Evolutionary conservation across 2,329 filamentous ascomycete genomes (phyloP).

Genomic region (Blumeriella jaapii): DNA sequence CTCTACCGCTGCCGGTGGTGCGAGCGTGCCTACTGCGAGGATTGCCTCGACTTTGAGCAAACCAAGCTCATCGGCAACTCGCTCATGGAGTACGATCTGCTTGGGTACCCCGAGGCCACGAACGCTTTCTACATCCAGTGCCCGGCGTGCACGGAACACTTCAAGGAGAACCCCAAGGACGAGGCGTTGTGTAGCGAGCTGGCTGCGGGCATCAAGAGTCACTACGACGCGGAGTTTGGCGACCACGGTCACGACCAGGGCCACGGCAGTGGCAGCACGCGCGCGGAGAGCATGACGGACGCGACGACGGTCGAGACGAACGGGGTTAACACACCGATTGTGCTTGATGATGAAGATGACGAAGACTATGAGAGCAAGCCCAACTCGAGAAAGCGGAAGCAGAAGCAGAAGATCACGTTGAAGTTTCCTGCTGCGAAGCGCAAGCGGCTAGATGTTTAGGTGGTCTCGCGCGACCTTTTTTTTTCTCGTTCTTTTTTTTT

Average conservation of each 20-base stretch:
- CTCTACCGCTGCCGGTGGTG: constrained; percentile 43
- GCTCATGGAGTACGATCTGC: constrained; percentile 39
- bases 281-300: constrained; percentile 23
- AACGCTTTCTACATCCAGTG: constrained; percentile 44
- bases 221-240: constrained; percentile 15
- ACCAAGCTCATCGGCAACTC: constrained; percentile 39
- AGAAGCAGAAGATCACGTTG: constrained; percentile 1
- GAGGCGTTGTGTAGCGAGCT: constrained; percentile 23
- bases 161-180: constrained; percentile 23
- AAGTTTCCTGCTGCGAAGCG: constrained; percentile 4
- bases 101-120: constrained; percentile 31
- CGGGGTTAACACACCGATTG: constrained; percentile 20
- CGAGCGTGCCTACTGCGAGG: constrained; percentile 43
- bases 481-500: too few species aligned
- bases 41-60: constrained; percentile 43
- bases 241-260: constrained; percentile 1
- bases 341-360: constrained; percentile 16
- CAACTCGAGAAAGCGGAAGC: constrained; percentile 12
- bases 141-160: constrained; percentile 31
- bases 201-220: constrained; percentile 20
- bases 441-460: constrained; percentile 1
- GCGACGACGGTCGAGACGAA: constrained; percentile 26
- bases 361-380: constrained; percentile 6
- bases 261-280: constrained; percentile 10
- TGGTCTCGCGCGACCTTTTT: too few species aligned